Evolutionary conservation across 2,329 filamentous ascomycete genomes (phyloP), one percentile per base, ranked within the genome.

Genomic region (Conoideocrella luteorostrata): DNA sequence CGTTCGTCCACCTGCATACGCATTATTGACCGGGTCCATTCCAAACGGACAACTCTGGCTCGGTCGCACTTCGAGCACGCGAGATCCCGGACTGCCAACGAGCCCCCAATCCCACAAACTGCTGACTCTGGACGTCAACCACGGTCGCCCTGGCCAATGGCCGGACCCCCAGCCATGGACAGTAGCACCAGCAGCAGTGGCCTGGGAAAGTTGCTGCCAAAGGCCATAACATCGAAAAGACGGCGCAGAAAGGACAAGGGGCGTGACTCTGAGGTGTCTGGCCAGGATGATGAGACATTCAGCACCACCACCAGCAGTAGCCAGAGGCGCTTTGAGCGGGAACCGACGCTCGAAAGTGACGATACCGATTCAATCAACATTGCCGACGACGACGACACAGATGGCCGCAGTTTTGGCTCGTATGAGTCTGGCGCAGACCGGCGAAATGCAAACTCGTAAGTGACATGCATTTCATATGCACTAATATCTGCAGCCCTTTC

Each of bases 181-280:
- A 47, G 47, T 50, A 50, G 39, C 36, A 47, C 35, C 29, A 22
- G 41, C 41, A 47, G 47, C 43, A 65, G 58, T 49, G 63, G 66
- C 11, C 60, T 77, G 34, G 68, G 65, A 45, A 79, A 76, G 60
- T 66, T 80, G 23, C 60, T 81, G 28, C 69, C 75, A 41, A 77
- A 73, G 55, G 65, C 68, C 29, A 67, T 80, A 43, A 61, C 64
- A 22, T 65, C 66, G 38, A 75, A 71, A 54, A 70, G 72, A 37
- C 68, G 71, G 38, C 67, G 66, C 45, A 72, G 66, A 60, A 73
- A 68, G 58, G 66, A 72, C 43, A 62, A 66, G 40, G 68, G 70
- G 12, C 50, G 61, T 60, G 52, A 70, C 62, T 43, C 51, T 10
- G 54, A 55, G 34, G 53, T 56, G 44, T 55, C 47, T 44, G 55